Conservation (phyloP, 192 early-diverging fungal genomes). For the Spinellus fusiger region DNA sequence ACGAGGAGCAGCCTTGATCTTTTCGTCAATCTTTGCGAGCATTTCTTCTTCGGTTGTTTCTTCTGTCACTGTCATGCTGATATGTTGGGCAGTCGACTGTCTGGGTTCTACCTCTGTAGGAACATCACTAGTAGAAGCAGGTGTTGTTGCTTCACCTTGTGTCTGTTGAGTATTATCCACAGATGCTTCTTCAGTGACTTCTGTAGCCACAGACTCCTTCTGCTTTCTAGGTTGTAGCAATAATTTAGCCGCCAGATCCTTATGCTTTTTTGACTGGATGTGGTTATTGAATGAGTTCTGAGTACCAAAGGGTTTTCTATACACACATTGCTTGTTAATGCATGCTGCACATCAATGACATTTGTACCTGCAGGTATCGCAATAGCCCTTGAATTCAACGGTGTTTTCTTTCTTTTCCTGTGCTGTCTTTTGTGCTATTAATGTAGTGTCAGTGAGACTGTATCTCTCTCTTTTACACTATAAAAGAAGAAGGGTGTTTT, state of each 20-base stretch:
- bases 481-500: background rate
- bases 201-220: background rate
- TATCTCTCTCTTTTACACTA: background rate
- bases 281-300: conserved; percentile 90
- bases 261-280: conserved; percentile 91
- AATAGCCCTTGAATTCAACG: conserved; percentile 36
- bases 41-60: conserved; percentile 54
- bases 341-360: too few relatives aligned
- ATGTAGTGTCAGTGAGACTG: background rate
- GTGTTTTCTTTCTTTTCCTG: conserved; percentile 30
- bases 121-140: too few relatives aligned
- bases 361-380: conserved; percentile 45
- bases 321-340: too few relatives aligned
- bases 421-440: conserved; percentile 50
- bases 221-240: background rate
- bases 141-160: too few relatives aligned
- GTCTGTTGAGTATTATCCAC: conserved; percentile 26
- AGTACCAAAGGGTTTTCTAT: conserved; percentile 36
- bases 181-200: too few relatives aligned
- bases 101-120: too few relatives aligned
- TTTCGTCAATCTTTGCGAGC: conserved; percentile 74
- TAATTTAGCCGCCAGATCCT: conserved; percentile 60
- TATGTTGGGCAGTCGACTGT: conserved; percentile 23
- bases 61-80: conserved; percentile 35
- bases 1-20: conserved; percentile 62